phyloP scores from a whole-genome alignment of 768 basidiomycete genomes.

The Russula dissimulans region DNA sequence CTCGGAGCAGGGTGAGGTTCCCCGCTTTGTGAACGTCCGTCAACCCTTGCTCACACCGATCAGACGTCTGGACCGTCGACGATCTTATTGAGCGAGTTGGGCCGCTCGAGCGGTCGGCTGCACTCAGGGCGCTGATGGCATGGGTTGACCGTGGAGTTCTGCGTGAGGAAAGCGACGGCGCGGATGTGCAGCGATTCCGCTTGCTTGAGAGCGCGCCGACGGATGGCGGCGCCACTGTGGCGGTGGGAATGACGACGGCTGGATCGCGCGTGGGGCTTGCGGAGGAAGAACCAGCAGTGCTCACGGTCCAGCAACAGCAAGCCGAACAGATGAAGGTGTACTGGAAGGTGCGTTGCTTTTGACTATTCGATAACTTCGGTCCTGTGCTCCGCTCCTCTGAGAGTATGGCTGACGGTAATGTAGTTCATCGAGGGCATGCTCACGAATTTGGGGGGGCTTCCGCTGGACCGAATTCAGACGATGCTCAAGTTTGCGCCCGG shows the following conservation, averaged over 20 bases:
- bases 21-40: not conserved
- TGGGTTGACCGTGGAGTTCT: slow-evolving; percentile 82
- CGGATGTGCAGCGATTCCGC: slow-evolving; percentile 34
- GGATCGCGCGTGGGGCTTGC: slow-evolving; percentile 25
- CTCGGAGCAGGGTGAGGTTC: slow-evolving; percentile 47
- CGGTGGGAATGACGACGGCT: slow-evolving; percentile 1
- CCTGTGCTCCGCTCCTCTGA: not conserved
- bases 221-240: slow-evolving; percentile 1
- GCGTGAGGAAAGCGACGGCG: slow-evolving; percentile 50
- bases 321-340: slow-evolving; percentile 80
- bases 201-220: slow-evolving; percentile 57
- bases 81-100: slow-evolving; percentile 60
- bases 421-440: slow-evolving; percentile 87
- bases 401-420: not conserved
- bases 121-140: slow-evolving; percentile 66
- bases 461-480: slow-evolving; percentile 75
- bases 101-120: slow-evolving; percentile 50
- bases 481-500: slow-evolving; percentile 81
- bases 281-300: slow-evolving; percentile 39
- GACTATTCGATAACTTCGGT: not conserved
- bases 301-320: slow-evolving; percentile 61
- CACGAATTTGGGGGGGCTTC: slow-evolving; percentile 69
- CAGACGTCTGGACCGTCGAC: slow-evolving; percentile 63
- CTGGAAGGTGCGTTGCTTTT: slow-evolving; percentile 58
- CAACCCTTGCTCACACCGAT: not conserved